phyloP scores from a whole-genome alignment of 2,329 filamentous ascomycete species.

The Fusarium camptoceras region DNA sequence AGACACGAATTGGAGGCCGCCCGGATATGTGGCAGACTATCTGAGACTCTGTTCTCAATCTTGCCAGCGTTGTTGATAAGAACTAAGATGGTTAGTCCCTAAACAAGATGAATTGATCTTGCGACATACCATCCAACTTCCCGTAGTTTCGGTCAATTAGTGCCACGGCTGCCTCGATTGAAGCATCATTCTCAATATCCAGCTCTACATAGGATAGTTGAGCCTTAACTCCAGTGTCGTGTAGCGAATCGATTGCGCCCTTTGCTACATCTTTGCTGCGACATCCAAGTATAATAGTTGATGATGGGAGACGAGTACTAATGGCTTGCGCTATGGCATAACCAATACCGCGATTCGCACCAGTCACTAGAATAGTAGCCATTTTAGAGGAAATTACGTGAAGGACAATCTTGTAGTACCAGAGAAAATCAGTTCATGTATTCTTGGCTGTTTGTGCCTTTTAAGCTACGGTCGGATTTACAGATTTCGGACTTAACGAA shows the following conservation, averaged over 20 bases:
- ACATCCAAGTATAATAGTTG: conserved; percentile 11
- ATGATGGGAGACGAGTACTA: neutral
- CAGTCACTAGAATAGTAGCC: conserved; percentile 3
- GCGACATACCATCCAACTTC: neutral
- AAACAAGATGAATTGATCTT: accelerated
- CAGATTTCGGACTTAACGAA: neutral
- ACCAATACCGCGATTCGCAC: conserved; percentile 20
- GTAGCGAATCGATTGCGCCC: neutral
- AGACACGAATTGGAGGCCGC: conserved; percentile 4
- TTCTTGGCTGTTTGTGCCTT: neutral
- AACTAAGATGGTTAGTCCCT: neutral
- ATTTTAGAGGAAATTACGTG: neutral
- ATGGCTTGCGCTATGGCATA: conserved; percentile 22
- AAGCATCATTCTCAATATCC: conserved; percentile 7
- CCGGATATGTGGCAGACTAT: neutral
- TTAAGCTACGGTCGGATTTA: neutral
- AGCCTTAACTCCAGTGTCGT: accelerated
- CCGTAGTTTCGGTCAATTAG: neutral
- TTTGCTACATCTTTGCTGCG: neutral
- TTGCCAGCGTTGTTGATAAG: conserved; percentile 14
- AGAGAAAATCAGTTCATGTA: too few relatives aligned
- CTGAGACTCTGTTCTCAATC: neutral
- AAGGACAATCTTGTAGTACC: too few relatives aligned
- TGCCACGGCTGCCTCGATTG: neutral
- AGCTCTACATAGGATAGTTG: neutral